Evolutionary conservation across 441 rosid species (phyloP), one percentile per base, ranked within the genome.

Genomic region (Kokia cookei): DNA sequence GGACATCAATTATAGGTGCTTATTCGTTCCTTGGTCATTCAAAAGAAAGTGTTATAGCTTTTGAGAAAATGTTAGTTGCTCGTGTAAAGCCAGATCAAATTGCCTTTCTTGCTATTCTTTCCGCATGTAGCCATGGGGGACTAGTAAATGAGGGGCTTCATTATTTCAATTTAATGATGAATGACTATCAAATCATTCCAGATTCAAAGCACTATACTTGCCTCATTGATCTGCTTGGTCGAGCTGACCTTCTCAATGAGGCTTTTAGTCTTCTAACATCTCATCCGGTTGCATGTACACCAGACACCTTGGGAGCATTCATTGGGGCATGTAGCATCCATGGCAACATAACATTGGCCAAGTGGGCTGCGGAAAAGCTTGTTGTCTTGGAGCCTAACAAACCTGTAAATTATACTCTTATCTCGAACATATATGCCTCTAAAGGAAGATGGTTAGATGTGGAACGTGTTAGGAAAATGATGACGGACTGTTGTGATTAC

Each of bases 41-140:
- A n/a, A 71, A 81, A 75, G 76, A 88, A 80, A 79, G 93, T 79
- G 73, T 83, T 24, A 70, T 55, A 54, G 71, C 75, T 76, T 87
- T 89, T 67, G 80, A 80, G 74, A 72, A 58, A 77, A 86, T 88
- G 94, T 43, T 85, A 72, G 76, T 80, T 42, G 19, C 47, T 22
- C 85, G 79, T 62, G 76, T 84, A 79, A 69, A 81, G 19, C 96
- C 96, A 55, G 92, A 93, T 77, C 57, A 59, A 82, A 81, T 90
- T 50, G 74, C 85, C 22, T 91, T 90, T 63, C 79, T 90, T 60
- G 89, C 76, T 75, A 82, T 93, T 72, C 77, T 89, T 69, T 87
- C 93, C 76, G 89, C 91, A 60, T 90, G 94, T 75, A 82, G 84
- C 81, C 92, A 88, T 68, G 88, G 89, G 5, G 92, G 94, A 22